A percentile compares a stretch with the other conserved stretches of the same genome.
These are phyloP conservation scores for Geosmithia putterillii DNA, from an alignment of 2,329 filamentous ascomycete genomes.

Conservation along the genomic window DNA sequence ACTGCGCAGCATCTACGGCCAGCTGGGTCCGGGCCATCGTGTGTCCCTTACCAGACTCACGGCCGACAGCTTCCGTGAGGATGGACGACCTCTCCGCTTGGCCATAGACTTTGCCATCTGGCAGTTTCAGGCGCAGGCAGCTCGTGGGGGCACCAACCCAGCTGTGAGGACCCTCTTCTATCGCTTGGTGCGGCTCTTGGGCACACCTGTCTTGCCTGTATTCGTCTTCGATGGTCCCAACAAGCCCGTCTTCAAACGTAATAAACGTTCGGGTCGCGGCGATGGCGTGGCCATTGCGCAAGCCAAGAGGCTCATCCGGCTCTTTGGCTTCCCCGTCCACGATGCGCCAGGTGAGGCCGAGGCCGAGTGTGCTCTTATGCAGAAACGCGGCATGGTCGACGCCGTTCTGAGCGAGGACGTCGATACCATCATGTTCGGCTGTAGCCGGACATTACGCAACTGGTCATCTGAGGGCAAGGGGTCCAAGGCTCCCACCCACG, in stretches of 20 bases:
- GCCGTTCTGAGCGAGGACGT: constrained; percentile 94
- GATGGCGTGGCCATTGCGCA: constrained; percentile 58
- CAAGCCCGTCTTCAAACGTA: constrained; percentile 79
- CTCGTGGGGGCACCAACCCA: constrained; percentile 74
- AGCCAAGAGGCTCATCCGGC: constrained; percentile 69
- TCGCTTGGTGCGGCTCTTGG: constrained; percentile 65
- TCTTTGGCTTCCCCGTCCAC: constrained; percentile 77
- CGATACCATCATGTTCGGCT: constrained; percentile 96
- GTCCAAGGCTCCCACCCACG: constrained; percentile 68
- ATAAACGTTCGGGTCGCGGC: constrained; percentile 58
- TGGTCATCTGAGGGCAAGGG: constrained; percentile 64
- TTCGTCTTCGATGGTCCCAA: constrained; percentile 86
- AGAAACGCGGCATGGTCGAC: constrained; percentile 73
- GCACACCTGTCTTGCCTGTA: constrained; percentile 69
- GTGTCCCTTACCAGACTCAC: constrained; percentile 75
- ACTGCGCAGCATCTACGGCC: constrained; percentile 64
- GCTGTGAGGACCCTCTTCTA: constrained; percentile 89
- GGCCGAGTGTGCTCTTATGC: constrained; percentile 83
- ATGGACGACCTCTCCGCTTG: constrained; percentile 63
- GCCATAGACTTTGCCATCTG: constrained; percentile 95
- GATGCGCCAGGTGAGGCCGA: constrained; percentile 91
- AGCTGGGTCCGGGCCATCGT: constrained; percentile 71
- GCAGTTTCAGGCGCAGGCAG: constrained; percentile 87
- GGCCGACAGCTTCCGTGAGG: constrained; percentile 59
- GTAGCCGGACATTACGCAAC: constrained; percentile 63